phyloP scores from a whole-genome alignment of 2,329 filamentous ascomycete species.

The Fusarium brachygibbosum region DNA sequence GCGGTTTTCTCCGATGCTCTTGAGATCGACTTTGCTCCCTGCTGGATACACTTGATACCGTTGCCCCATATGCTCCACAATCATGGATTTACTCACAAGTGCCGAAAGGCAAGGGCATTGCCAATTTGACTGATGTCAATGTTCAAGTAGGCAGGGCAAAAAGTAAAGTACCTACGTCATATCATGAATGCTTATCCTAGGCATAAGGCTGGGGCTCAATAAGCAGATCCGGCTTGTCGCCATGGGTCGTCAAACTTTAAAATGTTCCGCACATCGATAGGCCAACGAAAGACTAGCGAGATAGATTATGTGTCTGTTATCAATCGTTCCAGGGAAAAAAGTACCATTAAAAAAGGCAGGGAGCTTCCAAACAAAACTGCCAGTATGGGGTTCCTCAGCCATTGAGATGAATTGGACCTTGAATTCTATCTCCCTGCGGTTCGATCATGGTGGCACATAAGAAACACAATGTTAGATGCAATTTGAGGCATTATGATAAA shows the following conservation, averaged over 20 bases:
- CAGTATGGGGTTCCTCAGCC: no score
- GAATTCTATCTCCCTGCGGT: no score
- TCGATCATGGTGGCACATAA: no score
- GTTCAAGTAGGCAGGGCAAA: background rate
- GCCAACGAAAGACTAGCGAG: accelerated
- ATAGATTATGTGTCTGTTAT: background rate
- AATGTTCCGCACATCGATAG: accelerated
- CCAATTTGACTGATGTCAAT: background rate
- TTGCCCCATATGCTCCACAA: background rate
- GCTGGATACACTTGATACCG: background rate
- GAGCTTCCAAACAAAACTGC: background rate
- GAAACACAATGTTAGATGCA: no score
- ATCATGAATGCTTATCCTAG: background rate
- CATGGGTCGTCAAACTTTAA: background rate
- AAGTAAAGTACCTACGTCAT: background rate
- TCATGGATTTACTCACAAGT: background rate
- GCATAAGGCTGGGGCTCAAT: background rate
- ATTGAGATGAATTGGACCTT: no score
- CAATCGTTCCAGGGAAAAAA: background rate
- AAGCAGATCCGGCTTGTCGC: background rate
- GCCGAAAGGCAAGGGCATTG: background rate
- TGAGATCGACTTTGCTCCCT: background rate
- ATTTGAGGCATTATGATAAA: no score
- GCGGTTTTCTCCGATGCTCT: accelerated
- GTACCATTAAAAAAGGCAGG: accelerated